phyloP scores from a whole-genome alignment of 2,329 filamentous ascomycete genomes.

The Sodiomyces alkalinus region DNA sequence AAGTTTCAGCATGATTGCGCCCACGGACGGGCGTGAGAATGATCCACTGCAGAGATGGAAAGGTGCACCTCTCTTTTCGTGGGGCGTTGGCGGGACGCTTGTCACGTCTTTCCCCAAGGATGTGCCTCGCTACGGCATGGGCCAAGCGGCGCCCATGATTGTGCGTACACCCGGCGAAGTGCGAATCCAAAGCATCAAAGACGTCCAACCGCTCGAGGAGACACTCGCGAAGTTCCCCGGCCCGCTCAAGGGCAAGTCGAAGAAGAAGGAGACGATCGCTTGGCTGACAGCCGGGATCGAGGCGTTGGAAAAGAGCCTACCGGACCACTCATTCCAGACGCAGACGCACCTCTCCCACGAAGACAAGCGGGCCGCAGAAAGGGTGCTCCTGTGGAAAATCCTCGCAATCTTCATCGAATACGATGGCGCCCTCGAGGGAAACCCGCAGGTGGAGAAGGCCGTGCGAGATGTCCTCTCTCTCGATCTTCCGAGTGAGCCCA shows the following conservation, averaged over 20 bases:
- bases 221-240: conserved; percentile 73
- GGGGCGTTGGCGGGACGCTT: conserved; percentile 73
- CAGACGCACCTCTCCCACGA: conserved; percentile 35
- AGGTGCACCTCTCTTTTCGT: conserved; percentile 72
- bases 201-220: conserved; percentile 56
- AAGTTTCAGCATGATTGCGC: conserved; percentile 41
- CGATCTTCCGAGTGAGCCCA: conserved; percentile 18
- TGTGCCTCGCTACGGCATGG: conserved; percentile 71
- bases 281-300: conserved; percentile 75
- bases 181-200: conserved; percentile 59
- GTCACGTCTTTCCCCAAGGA: conserved; percentile 80
- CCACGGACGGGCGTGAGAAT: conserved; percentile 49
- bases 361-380: conserved; percentile 63
- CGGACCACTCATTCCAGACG: conserved; percentile 27
- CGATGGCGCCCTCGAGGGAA: conserved; percentile 70
- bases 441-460: conserved; percentile 53
- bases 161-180: conserved; percentile 72
- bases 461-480: conserved; percentile 63
- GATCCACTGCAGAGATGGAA: conserved; percentile 85
- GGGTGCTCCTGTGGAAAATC: conserved; percentile 75
- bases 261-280: conserved; percentile 80
- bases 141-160: conserved; percentile 58
- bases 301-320: conserved; percentile 46
- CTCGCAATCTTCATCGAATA: conserved; percentile 69
- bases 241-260: conserved; percentile 73